Evolutionary conservation across 2,329 filamentous ascomycete genomes (phyloP).

Genomic region (Akanthomyces dipterigenus): DNA sequence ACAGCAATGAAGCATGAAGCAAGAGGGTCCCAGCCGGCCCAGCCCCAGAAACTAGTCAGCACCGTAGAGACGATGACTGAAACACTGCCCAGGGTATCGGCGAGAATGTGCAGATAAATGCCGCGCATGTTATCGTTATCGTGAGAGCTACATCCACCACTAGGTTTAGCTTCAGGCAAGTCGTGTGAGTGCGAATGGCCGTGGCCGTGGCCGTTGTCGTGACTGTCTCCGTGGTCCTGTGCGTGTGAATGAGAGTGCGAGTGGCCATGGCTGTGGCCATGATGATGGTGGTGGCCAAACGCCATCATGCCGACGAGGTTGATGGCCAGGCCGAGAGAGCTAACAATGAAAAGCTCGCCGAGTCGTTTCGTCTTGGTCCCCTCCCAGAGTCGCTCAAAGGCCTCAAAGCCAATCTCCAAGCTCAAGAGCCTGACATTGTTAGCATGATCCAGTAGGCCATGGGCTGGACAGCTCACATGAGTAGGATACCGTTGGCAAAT

Average conservation of each 20-base stretch:
- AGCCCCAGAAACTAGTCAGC: slow-evolving; percentile 79
- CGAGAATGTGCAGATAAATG: slow-evolving; percentile 91
- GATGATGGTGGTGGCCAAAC: slow-evolving; percentile 61
- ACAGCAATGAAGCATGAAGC: slow-evolving; percentile 91
- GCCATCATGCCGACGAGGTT: slow-evolving; percentile 89
- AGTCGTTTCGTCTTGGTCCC: slow-evolving; percentile 79
- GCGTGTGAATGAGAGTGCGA: slow-evolving; percentile 33
- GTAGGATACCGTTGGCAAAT: slow-evolving; percentile 91
- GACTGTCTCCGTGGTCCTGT: slow-evolving; percentile 34
- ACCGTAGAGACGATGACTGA: slow-evolving; percentile 90
- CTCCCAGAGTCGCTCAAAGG: slow-evolving; percentile 77
- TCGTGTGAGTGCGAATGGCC: slow-evolving; percentile 31
- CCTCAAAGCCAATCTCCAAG: slow-evolving; percentile 92
- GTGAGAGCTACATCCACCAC: slow-evolving; percentile 40
- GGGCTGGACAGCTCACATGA: slow-evolving; percentile 57
- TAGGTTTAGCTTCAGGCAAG: slow-evolving; percentile 30
- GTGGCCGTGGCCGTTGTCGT: slow-evolving; percentile 33
- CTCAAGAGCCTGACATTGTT: slow-evolving; percentile 65
- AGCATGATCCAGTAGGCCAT: neutral
- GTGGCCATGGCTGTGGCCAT: slow-evolving; percentile 33
- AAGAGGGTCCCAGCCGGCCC: slow-evolving; percentile 90
- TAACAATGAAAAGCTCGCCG: slow-evolving; percentile 82
- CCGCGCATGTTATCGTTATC: slow-evolving; percentile 97
- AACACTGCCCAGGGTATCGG: slow-evolving; percentile 88
- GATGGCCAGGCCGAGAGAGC: slow-evolving; percentile 75